Evolutionary conservation across 2,329 filamentous ascomycete species (phyloP), one percentile per base, ranked within the genome.

Genomic region (Hypoxylon sp.): DNA sequence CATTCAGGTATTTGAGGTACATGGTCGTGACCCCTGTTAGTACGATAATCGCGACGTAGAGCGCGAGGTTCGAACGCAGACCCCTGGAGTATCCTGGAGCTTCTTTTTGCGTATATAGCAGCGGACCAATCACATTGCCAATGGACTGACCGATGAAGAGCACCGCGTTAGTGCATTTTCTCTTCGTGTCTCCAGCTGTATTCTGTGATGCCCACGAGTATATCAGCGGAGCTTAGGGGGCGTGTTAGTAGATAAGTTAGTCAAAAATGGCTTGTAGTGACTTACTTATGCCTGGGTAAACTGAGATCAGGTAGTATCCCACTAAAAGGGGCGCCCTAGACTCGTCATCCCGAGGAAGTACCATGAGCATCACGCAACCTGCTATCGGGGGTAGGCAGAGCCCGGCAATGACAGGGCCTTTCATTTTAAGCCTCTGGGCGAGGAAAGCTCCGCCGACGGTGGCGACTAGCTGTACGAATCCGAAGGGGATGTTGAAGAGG

Each of bases 101-200:
- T 62, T 90, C 86, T 0, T 83, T 83, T 0, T 87, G 85, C 3
- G 85, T 89, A 76, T 90, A 92, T 0, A 91, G 80, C 50, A 89
- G 84, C 0, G 90, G 90, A 0, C 89, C 90, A 21, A 91, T 80
- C 36, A 91, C 87, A 70, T 92, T 92, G 5, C 90, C 90, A 1
- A 85, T 85, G 56, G 86, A 90, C 64, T 89, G 86, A 3, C 89
- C 88, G 50, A 92, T 84, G 72, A 92, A 90, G 0, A 92, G 80
- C 5, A 90, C 82, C 11, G 85, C 89, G 0, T 89, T 91, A 0
- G 86, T 90, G 9, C 86, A 85, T 73, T 91, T 91, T 68, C 88
- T 87, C 78, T 92, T 92, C 0, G 90, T 92, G 73, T 92, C 89
- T 1, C 90, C 90, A 0, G 86, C 90, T 0, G 90, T 90, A 69